Evolutionary conservation across 345 rosid genomes (phyloP).

Genomic region (Arabis alpina): DNA sequence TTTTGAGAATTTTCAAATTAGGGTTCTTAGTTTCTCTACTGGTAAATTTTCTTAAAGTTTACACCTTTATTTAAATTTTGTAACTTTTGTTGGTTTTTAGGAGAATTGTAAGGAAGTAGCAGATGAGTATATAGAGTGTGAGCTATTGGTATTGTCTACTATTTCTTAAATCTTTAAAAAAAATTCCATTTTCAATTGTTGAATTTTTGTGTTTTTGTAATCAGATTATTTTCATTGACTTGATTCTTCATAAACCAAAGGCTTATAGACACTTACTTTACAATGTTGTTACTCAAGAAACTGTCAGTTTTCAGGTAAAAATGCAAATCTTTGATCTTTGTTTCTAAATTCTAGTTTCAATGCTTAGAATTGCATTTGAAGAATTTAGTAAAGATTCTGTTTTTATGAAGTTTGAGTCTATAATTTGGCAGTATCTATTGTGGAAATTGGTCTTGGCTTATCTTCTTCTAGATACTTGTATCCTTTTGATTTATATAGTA

Average conservation of each 20-base stretch:
- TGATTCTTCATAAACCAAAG: slow-evolving; percentile 80
- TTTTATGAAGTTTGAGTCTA: slow-evolving; percentile 1
- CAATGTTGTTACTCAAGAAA: slow-evolving; percentile 61
- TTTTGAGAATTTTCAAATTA: neutral
- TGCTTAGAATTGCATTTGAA: too few relatives aligned
- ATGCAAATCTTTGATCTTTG: neutral
- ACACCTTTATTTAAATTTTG: neutral
- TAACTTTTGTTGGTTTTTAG: slow-evolving; percentile 31
- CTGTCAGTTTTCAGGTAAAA: slow-evolving; percentile 56
- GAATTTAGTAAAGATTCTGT: too few relatives aligned
- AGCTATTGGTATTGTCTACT: slow-evolving; percentile 58
- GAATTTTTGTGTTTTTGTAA: neutral
- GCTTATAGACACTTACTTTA: slow-evolving; percentile 77
- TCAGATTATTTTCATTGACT: slow-evolving; percentile 81
- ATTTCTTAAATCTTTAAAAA: neutral
- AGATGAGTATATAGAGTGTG: slow-evolving; percentile 82
- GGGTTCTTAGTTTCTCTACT: slow-evolving; percentile 5
- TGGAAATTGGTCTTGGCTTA: slow-evolving; percentile 64
- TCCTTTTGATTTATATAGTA: slow-evolving; percentile 46
- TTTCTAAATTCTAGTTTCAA: neutral
- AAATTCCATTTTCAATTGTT: neutral
- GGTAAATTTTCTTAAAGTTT: neutral
- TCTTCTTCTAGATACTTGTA: slow-evolving; percentile 83
- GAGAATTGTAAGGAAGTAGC: slow-evolving; percentile 73
- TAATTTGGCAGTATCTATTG: slow-evolving; percentile 61